Conservation (phyloP, 1,284 basidiomycete species). For the Apiotrichum sp. region DNA sequence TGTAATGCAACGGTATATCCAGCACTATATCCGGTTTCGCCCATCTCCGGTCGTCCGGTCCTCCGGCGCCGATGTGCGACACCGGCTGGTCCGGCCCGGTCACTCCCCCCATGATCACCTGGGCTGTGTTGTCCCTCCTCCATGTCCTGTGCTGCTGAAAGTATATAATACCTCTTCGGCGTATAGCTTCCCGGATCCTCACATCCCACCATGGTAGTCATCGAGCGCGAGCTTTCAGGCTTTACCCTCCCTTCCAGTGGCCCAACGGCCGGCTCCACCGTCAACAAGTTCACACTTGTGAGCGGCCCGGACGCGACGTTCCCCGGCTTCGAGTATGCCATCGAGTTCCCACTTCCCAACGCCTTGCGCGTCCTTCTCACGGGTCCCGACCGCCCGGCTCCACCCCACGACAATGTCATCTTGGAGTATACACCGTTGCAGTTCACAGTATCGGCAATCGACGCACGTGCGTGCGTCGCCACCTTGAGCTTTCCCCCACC, state of each 20-base stretch:
- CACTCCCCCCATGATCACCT: too few relatives aligned
- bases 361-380: conserved; percentile 39
- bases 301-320: conserved; percentile 18
- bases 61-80: too few relatives aligned
- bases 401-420: conserved; percentile 46
- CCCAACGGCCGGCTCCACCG: conserved; percentile 7
- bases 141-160: too few relatives aligned
- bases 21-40: too few relatives aligned
- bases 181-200: too few relatives aligned
- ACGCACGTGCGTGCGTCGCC: conserved; percentile 21
- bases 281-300: conserved; percentile 25
- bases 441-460: conserved; percentile 25
- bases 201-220: conserved; percentile 20
- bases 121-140: too few relatives aligned
- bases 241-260: conserved; percentile 4
- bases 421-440: conserved; percentile 21
- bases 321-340: conserved; percentile 35
- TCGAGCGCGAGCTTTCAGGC: conserved; percentile 23
- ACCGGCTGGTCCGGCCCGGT: too few relatives aligned
- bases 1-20: too few relatives aligned
- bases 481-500: conserved; percentile 28
- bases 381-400: conserved; percentile 40
- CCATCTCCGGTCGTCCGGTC: too few relatives aligned
- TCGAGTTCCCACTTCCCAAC: conserved; percentile 39
- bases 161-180: too few relatives aligned